Base-by-base conservation (phyloP, 257 asterid genomes). In the Agastache rugosa region DNA sequence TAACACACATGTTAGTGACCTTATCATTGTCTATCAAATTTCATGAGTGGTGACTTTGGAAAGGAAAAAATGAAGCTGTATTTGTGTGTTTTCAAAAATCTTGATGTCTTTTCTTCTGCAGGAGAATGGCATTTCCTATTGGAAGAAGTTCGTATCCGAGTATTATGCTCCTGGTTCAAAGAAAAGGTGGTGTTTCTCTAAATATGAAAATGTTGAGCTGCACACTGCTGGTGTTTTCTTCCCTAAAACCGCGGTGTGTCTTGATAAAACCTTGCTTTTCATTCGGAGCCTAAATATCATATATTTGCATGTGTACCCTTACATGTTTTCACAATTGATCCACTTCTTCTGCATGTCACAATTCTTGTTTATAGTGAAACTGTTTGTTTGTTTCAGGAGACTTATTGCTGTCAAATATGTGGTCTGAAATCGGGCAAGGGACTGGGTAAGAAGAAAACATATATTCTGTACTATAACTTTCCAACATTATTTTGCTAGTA, bases 131-230 rank as follows among this genome's bases (percentile, higher is more conserved):
- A 81, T 89, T 69, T 69, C 68, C 25, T 83, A 74, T 66, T 90
- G 93, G 96, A 81, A 75, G 79, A 84, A 77, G 44, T 84, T 90
- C 82, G 88, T 87, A 20, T 74, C 85, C 0, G 88, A 83, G 73
- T 90, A 84, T 67, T 90, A 81, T 74, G 96, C 87, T 44, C 85
- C 84, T 17, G 66, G 80, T 67, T 80, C 91, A 37, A 82, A 76
- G 79, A 87, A 79, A 74, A 84, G 84, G 67, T 87, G 96, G 96
- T 89, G 96, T 78, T 84, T 86, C 54, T 87, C 89, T 68, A 77
- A 41, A 15, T 87, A 87, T 66, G 71, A 62, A 76, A 74, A 82
- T 76, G 72, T 82, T 51, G 83, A 81, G 72, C 72, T 66, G 61
- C 82, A 78, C 8, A 47, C 83, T 17, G 53, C 73, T 39, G 82